Evolutionary conservation across 495 filamentous ascomycete species (phyloP).

Genomic region (Xylaria grammica): DNA sequence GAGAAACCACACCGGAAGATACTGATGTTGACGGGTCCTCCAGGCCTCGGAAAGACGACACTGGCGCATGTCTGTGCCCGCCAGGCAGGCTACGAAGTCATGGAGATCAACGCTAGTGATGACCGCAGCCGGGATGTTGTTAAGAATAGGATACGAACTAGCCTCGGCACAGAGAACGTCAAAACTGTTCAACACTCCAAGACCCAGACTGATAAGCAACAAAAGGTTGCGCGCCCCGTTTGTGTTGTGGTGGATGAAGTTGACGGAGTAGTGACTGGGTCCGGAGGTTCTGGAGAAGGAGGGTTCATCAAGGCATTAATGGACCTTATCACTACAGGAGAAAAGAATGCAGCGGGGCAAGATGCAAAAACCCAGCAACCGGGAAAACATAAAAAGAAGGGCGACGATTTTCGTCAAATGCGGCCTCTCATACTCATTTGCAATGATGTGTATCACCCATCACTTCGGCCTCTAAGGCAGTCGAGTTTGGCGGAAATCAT

Average conservation of each 20-base stretch:
- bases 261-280: conserved; percentile 86
- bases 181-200: conserved; percentile 75
- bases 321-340: conserved; percentile 82
- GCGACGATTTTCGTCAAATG: conserved; percentile 82
- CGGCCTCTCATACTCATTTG: conserved; percentile 92
- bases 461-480: conserved; percentile 80
- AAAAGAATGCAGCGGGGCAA: conserved; percentile 70
- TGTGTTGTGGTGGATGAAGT: conserved; percentile 97
- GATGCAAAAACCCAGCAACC: conserved; percentile 37
- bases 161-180: conserved; percentile 89
- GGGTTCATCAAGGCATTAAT: conserved; percentile 96
- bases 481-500: conserved; percentile 85
- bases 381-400: conserved; percentile 63
- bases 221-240: conserved; percentile 81
- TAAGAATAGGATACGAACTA: conserved; percentile 84
- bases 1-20: conserved; percentile 82
- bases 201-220: conserved; percentile 59
- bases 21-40: conserved; percentile 85
- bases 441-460: conserved; percentile 96
- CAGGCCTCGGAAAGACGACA: conserved; percentile 94
- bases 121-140: conserved; percentile 80
- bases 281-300: conserved; percentile 70
- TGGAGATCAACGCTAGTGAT: conserved; percentile 88
- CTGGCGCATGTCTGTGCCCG: conserved; percentile 93
- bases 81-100: conserved; percentile 93